Evolutionary conservation across 257 asterid genomes (phyloP).

Genomic region (Voacanga thouarsii): DNA sequence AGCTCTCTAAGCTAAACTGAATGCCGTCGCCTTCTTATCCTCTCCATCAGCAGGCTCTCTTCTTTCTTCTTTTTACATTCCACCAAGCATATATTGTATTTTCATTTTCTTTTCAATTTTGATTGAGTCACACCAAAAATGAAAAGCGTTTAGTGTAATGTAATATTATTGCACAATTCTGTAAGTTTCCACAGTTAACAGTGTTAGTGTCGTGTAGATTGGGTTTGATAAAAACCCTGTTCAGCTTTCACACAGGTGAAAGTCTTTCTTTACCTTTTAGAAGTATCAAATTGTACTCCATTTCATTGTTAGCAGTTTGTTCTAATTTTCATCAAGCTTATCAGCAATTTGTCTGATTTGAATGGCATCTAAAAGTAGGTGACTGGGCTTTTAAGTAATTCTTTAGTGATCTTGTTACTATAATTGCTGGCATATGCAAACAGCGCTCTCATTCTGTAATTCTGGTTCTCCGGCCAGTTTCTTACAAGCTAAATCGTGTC

Average conservation of each 20-base stretch:
- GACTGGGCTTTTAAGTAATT: too few relatives aligned
- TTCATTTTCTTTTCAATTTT: not conserved
- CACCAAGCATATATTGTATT: not conserved
- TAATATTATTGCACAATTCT: slow-evolving; percentile 5
- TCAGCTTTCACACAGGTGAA: not conserved
- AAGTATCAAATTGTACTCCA: not conserved
- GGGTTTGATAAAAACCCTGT: not conserved
- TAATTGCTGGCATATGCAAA: too few relatives aligned
- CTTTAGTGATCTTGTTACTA: too few relatives aligned
- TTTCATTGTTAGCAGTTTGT: not conserved
- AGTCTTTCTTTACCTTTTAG: not conserved
- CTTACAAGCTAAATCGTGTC: too few relatives aligned
- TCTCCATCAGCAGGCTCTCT: not conserved
- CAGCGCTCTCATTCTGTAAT: too few relatives aligned
- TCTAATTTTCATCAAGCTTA: too few relatives aligned
- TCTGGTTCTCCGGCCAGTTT: too few relatives aligned
- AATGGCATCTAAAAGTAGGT: not conserved
- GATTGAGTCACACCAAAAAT: not conserved
- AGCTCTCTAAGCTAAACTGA: slow-evolving; percentile 7
- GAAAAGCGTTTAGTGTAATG: not conserved
- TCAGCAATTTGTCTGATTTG: not conserved
- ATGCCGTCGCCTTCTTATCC: not conserved
- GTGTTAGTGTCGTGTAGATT: not conserved
- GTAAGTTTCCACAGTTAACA: not conserved
- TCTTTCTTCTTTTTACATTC: not conserved